Evolutionary conservation across 495 filamentous ascomycete species (phyloP), one percentile per base, ranked within the genome.

Genomic region (Aspergillus biplanus): DNA sequence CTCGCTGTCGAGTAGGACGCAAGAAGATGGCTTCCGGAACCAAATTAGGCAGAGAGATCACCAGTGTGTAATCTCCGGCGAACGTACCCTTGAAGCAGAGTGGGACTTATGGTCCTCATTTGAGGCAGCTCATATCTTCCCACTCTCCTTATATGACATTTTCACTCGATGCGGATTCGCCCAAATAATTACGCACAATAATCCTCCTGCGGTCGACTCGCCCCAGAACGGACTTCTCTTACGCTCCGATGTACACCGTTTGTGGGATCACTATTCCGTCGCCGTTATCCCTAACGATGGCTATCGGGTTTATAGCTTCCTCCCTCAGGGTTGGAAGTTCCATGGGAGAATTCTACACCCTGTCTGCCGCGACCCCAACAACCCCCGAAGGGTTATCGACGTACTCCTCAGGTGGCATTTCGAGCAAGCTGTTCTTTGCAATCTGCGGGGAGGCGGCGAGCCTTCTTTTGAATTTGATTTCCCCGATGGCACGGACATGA

Each of bases 371-470:
- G 6, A 50, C 6, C 15, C 48, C 7, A 16, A 16, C 21, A 13
- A 50, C 18, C 15, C 15, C 3, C 9, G 13, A 16, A 21, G 6
- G 5, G 48, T 50, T 18, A 4, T 50, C 18, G 48, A 50, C 21
- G 48, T 5, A 3, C 48, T 50, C 3, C 18, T 50, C 5, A 12
- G 18, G 0, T 50, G 48, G 48, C 48, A 50, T 13, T 50, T 5
- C 21, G 48, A 50, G 48, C 48, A 50, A 21, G 48, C 48, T 21
- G 48, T 50, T 5, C 48, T 50, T 4, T 50, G 48, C 21, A 50
- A 50, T 21, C 0, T 50, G 48, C 48, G 48, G 5, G 15, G 48
- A 15, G 15, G 13, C 21, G 48, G 48, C 3, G 48, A 50, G 21
- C 48, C 48, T 2, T 16, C 18, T 5, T 50, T 50, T 1, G 48